A percentile compares a stretch with the other conserved stretches of the same genome.
These are phyloP conservation scores for Blastomyces percursus DNA, from an alignment of 2,329 filamentous ascomycete species.

Conservation along the genomic window DNA sequence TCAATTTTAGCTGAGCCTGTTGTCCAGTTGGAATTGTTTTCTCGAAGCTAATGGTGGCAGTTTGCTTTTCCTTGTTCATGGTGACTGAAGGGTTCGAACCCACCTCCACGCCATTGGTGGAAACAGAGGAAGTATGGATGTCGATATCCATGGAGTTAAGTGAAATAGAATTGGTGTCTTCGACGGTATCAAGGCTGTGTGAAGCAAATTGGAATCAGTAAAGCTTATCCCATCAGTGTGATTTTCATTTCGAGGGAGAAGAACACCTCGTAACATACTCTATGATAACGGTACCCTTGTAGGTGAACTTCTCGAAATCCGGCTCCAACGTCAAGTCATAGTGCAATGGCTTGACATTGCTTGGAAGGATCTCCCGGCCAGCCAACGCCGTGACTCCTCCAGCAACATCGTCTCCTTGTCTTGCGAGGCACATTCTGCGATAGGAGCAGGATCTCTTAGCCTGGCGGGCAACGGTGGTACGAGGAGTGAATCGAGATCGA, in stretches of 20 bases:
- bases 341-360: conserved; percentile 83
- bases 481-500: conserved; percentile 1
- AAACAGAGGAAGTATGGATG: conserved; percentile 62
- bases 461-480: conserved; percentile 21
- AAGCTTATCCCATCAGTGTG: neutral
- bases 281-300: conserved; percentile 72
- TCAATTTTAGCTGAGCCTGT: conserved; percentile 67
- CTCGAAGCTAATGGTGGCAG: conserved; percentile 68
- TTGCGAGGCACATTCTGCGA: conserved; percentile 62
- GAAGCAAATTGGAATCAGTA: conserved; percentile 14
- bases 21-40: conserved; percentile 60
- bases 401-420: conserved; percentile 33
- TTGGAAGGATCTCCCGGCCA: conserved; percentile 74
- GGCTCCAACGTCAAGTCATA: conserved; percentile 89
- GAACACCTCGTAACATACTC: conserved; percentile 43
- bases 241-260: neutral
- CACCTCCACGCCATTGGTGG: conserved; percentile 44
- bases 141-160: conserved; percentile 82
- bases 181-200: conserved; percentile 60
- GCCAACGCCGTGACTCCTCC: conserved; percentile 47
- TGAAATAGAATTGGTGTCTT: conserved; percentile 75
- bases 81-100: conserved; percentile 56
- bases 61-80: conserved; percentile 69
- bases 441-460: conserved; percentile 58
- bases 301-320: conserved; percentile 77